Evolutionary conservation across 2,329 filamentous ascomycete species (phyloP).

Genomic region (Endoconidiophora laricicola): DNA sequence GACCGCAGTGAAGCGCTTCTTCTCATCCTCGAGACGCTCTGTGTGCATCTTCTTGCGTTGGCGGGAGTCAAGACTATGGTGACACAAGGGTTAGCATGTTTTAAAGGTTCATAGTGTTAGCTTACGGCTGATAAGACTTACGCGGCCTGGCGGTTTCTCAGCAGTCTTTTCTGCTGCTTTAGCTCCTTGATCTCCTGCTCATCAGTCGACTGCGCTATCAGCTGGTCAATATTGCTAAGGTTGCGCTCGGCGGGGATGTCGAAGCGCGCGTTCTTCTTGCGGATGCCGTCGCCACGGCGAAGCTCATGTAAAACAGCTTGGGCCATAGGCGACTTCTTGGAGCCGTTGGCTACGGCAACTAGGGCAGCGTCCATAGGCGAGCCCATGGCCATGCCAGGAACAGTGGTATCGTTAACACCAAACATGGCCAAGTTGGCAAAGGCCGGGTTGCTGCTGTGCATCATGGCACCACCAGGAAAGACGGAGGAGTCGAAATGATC

Average conservation of each 20-base stretch:
- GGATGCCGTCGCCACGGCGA: slow-evolving; percentile 68
- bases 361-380: slow-evolving; percentile 31
- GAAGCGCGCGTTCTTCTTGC: slow-evolving; percentile 98
- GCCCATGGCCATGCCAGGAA: slow-evolving; percentile 1
- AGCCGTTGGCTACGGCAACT: slow-evolving; percentile 26
- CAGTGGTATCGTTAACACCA: slow-evolving; percentile 22
- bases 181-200: slow-evolving; percentile 94
- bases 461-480: slow-evolving; percentile 39
- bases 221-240: slow-evolving; percentile 81
- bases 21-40: slow-evolving; percentile 89
- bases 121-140: slow-evolving; percentile 33
- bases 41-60: slow-evolving; percentile 98
- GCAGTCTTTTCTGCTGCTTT: slow-evolving; percentile 90
- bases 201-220: slow-evolving; percentile 75
- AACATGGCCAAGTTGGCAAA: slow-evolving; percentile 41
- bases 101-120: neutral
- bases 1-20: slow-evolving; percentile 70
- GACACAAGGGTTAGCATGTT: slow-evolving; percentile 1
- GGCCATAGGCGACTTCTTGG: slow-evolving; percentile 30
- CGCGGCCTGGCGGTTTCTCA: slow-evolving; percentile 94
- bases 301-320: slow-evolving; percentile 35
- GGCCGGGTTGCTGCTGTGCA: slow-evolving; percentile 28
- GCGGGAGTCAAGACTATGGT: slow-evolving; percentile 68
- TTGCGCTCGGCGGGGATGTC: slow-evolving; percentile 91
- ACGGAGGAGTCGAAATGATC: slow-evolving; percentile 37